Conservation (phyloP, 768 basidiomycete species). For the Lactifluus hygrophoroides region DNA sequence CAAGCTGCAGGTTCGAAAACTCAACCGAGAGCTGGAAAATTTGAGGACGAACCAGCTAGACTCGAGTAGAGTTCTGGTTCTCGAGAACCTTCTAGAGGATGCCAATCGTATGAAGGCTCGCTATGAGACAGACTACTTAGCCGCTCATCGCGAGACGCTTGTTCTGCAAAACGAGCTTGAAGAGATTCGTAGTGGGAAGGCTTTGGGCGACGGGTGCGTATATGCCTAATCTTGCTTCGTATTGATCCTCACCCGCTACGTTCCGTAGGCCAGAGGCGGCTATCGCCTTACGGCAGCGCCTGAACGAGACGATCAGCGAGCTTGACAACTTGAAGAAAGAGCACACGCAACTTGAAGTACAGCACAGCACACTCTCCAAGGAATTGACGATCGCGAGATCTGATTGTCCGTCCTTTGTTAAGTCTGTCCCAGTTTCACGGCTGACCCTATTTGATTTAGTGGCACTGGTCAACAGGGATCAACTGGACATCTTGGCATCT, state of each 20-base stretch:
- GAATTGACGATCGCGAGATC: conserved; percentile 81
- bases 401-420: conserved; percentile 48
- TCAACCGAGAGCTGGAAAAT: conserved; percentile 73
- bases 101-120: conserved; percentile 84
- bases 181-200: conserved; percentile 82
- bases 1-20: conserved; percentile 75
- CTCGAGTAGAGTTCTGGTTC: conserved; percentile 66
- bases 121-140: conserved; percentile 83
- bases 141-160: conserved; percentile 75
- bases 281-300: conserved; percentile 76
- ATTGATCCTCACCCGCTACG: background rate
- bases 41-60: conserved; percentile 69
- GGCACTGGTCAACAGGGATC: conserved; percentile 86
- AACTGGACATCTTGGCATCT: conserved; percentile 79
- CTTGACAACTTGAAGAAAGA: conserved; percentile 62
- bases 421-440: background rate
- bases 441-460: conserved; percentile 40
- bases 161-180: conserved; percentile 75
- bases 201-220: conserved; percentile 69
- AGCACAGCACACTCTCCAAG: conserved; percentile 48
- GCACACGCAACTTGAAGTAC: conserved; percentile 64
- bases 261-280: conserved; percentile 65
- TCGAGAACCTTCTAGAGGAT: conserved; percentile 87
- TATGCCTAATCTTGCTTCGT: background rate
- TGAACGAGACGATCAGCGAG: conserved; percentile 83